Percentiles rank a stretch among this genome's conserved stretches.
Evolutionary conservation across 345 rosid species (phyloP).

Genomic region (Theobroma cacao): DNA sequence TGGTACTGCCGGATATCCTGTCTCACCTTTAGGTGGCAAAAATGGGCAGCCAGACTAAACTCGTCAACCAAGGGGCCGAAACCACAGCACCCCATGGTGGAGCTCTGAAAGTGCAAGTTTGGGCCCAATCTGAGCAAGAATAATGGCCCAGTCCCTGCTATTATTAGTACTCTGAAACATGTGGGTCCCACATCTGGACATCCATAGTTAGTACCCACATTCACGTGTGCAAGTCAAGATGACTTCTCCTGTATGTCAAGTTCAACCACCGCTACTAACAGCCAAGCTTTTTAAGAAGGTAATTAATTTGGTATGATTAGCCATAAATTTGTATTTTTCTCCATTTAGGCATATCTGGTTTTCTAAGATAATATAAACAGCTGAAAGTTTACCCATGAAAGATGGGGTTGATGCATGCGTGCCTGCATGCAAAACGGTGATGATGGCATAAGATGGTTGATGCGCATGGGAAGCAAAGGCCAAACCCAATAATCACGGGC

Average conservation of each 20-base stretch:
- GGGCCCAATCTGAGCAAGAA: slow-evolving; percentile 11
- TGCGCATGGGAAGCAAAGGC: slow-evolving; percentile 2
- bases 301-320: neutral
- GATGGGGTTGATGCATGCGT: neutral
- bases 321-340: neutral
- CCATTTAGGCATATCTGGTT: neutral
- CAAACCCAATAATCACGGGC: neutral
- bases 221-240: slow-evolving; percentile 26
- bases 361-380: neutral
- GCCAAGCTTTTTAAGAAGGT: neutral
- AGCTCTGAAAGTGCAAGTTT: slow-evolving; percentile 13
- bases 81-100: neutral
- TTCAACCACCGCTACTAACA: too few relatives aligned
- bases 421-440: neutral
- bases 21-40: slow-evolving; percentile 25
- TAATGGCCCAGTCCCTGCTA: slow-evolving; percentile 5
- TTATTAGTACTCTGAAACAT: neutral
- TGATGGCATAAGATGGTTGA: neutral
- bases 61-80: slow-evolving; percentile 7
- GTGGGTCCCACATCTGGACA: neutral
- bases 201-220: neutral
- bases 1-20: slow-evolving; percentile 32
- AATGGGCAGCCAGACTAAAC: slow-evolving; percentile 20
- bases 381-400: neutral
- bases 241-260: too few relatives aligned